These are phyloP conservation scores for Thalassiosira allenii DNA, from an alignment of 352 stramenopile genomes.

Conservation along the genomic window DNA sequence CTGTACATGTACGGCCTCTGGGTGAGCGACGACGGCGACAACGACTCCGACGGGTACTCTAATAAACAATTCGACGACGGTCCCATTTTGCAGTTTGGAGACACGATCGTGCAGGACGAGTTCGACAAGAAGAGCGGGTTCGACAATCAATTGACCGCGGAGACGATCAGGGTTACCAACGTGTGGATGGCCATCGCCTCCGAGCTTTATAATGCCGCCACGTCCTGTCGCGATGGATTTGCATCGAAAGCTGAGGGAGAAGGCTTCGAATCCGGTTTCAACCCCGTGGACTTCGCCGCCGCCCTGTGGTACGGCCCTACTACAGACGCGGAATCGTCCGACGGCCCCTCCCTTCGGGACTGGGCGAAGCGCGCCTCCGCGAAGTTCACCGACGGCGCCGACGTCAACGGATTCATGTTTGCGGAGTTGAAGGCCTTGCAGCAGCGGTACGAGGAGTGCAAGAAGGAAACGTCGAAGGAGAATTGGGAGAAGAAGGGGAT, in stretches of 20 bases:
- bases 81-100: constrained; percentile 66
- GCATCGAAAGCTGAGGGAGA: too few relatives aligned
- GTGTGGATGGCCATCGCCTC: constrained; percentile 78
- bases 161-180: constrained; percentile 74
- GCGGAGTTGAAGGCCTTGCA: constrained; percentile 32
- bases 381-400: constrained; percentile 15
- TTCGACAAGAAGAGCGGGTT: constrained; percentile 66
- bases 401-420: constrained; percentile 34
- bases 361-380: constrained; percentile 39
- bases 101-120: constrained; percentile 80
- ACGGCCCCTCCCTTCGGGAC: constrained; percentile 37
- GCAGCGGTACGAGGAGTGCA: constrained; percentile 33
- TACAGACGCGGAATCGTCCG: constrained; percentile 27
- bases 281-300: constrained; percentile 71
- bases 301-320: constrained; percentile 77
- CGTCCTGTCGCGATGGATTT: constrained; percentile 57
- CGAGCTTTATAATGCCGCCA: constrained; percentile 66
- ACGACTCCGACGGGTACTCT: constrained; percentile 54
- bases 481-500: constrained; percentile 22
- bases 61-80: constrained; percentile 77
- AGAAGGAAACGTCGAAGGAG: not conserved
- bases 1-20: constrained; percentile 70
- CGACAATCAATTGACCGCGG: constrained; percentile 60
- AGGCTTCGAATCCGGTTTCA: constrained; percentile 27
- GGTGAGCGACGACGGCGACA: constrained; percentile 44